These are phyloP conservation scores for Mycena albidolilacea DNA, from an alignment of 768 basidiomycete genomes.

Conservation along the genomic window DNA sequence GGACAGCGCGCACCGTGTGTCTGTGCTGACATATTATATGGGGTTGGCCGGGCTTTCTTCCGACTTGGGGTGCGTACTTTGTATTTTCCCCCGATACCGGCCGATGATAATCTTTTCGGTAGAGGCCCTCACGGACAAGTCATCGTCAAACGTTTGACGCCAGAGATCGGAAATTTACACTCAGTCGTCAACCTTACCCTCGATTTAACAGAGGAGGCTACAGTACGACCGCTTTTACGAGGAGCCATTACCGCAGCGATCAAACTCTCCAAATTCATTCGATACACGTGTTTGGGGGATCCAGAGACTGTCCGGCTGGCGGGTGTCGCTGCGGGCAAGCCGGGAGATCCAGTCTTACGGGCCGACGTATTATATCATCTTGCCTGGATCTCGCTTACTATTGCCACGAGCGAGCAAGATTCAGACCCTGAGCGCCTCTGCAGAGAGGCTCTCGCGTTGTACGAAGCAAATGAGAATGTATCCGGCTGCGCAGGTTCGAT, in stretches of 20 bases:
- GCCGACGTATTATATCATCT: slow-evolving; percentile 39
- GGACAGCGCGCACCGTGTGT: slow-evolving; percentile 23
- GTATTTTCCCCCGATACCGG: background rate
- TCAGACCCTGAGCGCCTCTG: slow-evolving; percentile 35
- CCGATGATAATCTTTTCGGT: background rate
- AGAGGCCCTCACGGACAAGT: slow-evolving; percentile 38
- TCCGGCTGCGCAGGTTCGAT: slow-evolving; percentile 35
- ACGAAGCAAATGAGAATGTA: slow-evolving; percentile 30
- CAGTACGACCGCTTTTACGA: slow-evolving; percentile 32
- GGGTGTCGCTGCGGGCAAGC: slow-evolving; percentile 22
- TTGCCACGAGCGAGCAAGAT: slow-evolving; percentile 1
- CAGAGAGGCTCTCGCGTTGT: slow-evolving; percentile 35
- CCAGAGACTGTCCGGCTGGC: slow-evolving; percentile 34
- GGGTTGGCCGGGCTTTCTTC: slow-evolving; percentile 35
- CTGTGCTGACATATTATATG: slow-evolving; percentile 41
- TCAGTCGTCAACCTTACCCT: slow-evolving; percentile 36
- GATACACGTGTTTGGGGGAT: slow-evolving; percentile 40
- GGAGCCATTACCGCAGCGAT: slow-evolving; percentile 38
- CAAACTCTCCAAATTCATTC: slow-evolving; percentile 38
- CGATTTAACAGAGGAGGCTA: slow-evolving; percentile 25
- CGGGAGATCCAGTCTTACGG: slow-evolving; percentile 28
- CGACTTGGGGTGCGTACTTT: slow-evolving; percentile 33
- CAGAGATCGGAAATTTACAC: slow-evolving; percentile 39
- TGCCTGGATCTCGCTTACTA: slow-evolving; percentile 19
- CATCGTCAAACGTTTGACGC: slow-evolving; percentile 37